A percentile compares a stretch with the other conserved stretches of the same genome.
Conservation (phyloP, 805 yeast species). For the Suhomyces canberraensis region DNA sequence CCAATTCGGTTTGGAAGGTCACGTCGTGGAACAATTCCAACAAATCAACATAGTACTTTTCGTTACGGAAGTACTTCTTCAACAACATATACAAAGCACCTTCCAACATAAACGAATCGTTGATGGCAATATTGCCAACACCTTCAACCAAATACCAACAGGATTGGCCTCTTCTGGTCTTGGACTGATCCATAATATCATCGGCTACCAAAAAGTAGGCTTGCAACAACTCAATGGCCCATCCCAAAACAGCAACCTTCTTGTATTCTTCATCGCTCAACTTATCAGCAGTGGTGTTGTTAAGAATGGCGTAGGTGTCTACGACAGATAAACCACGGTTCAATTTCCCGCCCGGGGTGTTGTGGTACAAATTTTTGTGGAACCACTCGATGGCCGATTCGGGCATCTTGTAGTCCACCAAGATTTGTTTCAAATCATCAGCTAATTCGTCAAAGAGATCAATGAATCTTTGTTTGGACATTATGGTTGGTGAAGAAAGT, state of each 20-base stretch:
- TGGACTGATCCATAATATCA: slow-evolving; percentile 96
- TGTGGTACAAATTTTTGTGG: slow-evolving; percentile 67
- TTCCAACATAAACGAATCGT: slow-evolving; percentile 95
- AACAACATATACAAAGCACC: slow-evolving; percentile 86
- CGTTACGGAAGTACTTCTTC: slow-evolving; percentile 83
- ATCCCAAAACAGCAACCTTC: slow-evolving; percentile 85
- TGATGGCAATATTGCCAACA: slow-evolving; percentile 92
- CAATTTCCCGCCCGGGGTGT: slow-evolving; percentile 94
- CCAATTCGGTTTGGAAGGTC: slow-evolving; percentile 95
- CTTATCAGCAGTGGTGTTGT: slow-evolving; percentile 55
- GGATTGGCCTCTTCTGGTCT: slow-evolving; percentile 97
- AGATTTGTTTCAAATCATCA: slow-evolving; percentile 62
- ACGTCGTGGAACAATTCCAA: slow-evolving; percentile 95
- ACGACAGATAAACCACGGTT: slow-evolving; percentile 95
- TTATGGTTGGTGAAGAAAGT: too few species aligned
- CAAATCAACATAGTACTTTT: slow-evolving; percentile 81
- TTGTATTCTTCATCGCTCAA: slow-evolving; percentile 68
- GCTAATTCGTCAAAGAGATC: slow-evolving; percentile 74
- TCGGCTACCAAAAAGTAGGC: slow-evolving; percentile 97
- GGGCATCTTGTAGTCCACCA: slow-evolving; percentile 74
- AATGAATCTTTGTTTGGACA: slow-evolving; percentile 51
- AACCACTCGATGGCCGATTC: slow-evolving; percentile 85
- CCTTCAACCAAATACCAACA: slow-evolving; percentile 87
- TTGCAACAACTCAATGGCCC: slow-evolving; percentile 93
- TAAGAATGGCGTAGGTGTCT: slow-evolving; percentile 83